These are phyloP conservation scores for Fagus crenata DNA, from an alignment of 306 rosid genomes.

Conservation along the genomic window DNA sequence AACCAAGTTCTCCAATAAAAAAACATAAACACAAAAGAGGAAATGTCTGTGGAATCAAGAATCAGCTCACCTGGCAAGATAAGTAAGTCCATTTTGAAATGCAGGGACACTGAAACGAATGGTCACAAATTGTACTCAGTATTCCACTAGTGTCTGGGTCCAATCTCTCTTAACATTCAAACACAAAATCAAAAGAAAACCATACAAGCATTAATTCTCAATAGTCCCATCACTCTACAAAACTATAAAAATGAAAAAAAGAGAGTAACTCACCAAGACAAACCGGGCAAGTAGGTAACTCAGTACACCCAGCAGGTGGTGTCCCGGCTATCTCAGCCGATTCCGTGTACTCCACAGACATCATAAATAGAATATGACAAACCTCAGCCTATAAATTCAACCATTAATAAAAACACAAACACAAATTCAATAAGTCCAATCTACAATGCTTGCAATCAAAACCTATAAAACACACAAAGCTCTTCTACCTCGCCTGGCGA, in stretches of 20 bases:
- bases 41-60: conserved; percentile 24
- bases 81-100: conserved; percentile 88
- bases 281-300: conserved; percentile 92
- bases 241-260: background rate
- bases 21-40: background rate
- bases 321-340: conserved; percentile 71
- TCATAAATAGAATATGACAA: conserved; percentile 74
- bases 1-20: conserved; percentile 16
- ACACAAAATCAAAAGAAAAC: conserved; percentile 24
- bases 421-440: conserved; percentile 16
- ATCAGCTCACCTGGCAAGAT: conserved; percentile 77
- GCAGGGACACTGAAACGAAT: conserved; percentile 89
- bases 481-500: conserved; percentile 69
- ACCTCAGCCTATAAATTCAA: conserved; percentile 70
- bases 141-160: conserved; percentile 85
- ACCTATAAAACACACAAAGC: background rate
- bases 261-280: conserved; percentile 75
- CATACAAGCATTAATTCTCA: conserved; percentile 14
- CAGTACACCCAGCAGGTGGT: conserved; percentile 69
- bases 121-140: conserved; percentile 78
- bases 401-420: background rate
- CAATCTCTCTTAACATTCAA: conserved; percentile 69
- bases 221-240: conserved; percentile 7
- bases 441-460: background rate
- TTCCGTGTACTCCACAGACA: conserved; percentile 78